Conservation (phyloP, 192 early-diverging fungal genomes). For the Backusella westeae region DNA sequence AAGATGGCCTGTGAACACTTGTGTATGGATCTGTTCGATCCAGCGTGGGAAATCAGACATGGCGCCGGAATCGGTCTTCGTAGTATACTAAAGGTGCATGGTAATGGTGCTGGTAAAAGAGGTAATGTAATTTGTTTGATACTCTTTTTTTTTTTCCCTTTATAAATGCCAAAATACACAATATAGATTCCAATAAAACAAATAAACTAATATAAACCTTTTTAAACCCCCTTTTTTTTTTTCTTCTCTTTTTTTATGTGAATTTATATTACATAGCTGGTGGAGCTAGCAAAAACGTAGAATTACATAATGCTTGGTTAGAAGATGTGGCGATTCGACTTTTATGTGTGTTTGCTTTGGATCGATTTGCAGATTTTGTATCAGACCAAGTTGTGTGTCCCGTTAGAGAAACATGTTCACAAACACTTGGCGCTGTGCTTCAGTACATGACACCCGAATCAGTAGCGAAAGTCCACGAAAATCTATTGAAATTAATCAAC, state of each 20-base stretch:
- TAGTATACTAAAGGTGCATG: slow-evolving; percentile 84
- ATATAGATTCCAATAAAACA: neutral
- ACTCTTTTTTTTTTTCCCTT: neutral
- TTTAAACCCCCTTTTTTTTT: slow-evolving; percentile 11
- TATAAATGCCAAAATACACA: neutral
- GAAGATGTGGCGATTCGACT: slow-evolving; percentile 88
- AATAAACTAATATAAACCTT: slow-evolving; percentile 2
- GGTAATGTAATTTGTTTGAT: slow-evolving; percentile 22
- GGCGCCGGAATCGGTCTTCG: slow-evolving; percentile 95
- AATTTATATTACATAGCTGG: neutral
- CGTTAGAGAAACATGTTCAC: slow-evolving; percentile 93
- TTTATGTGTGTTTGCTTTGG: slow-evolving; percentile 91
- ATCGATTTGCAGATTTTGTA: slow-evolving; percentile 96
- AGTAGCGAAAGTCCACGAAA: slow-evolving; percentile 63
- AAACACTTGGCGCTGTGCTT: slow-evolving; percentile 73
- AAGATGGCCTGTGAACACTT: slow-evolving; percentile 56
- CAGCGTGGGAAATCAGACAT: slow-evolving; percentile 91
- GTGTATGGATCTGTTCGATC: slow-evolving; percentile 60
- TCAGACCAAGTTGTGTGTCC: slow-evolving; percentile 94
- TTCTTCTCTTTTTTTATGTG: neutral
- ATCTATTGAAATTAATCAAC: slow-evolving; percentile 66
- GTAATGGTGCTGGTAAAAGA: slow-evolving; percentile 75
- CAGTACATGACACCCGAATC: slow-evolving; percentile 55
- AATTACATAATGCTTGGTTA: slow-evolving; percentile 73
- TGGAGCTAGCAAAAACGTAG: slow-evolving; percentile 47